Base-by-base conservation (phyloP, 2,329 filamentous ascomycete species). In the Fusarium veterinarium region DNA sequence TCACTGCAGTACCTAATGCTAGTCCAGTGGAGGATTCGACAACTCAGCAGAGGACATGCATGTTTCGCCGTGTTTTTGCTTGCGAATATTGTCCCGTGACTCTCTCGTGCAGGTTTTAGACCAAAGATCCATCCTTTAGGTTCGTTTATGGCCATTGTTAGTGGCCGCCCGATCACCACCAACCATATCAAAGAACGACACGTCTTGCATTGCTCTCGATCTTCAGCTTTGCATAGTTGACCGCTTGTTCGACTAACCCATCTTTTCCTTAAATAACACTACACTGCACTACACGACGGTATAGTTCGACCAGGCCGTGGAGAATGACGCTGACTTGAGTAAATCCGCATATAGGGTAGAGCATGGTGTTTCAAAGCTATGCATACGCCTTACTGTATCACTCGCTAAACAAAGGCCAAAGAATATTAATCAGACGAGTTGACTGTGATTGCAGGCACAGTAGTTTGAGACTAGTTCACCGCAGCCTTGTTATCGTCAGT, bases 21-120 rank as follows among this genome's bases (percentile, higher is more conserved):
- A 33, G 40, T 31, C 41, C 53, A 67, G 56, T 49, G 40, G 30
- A 64, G 51, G 61, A 60, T 57, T 45, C 48, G 49, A 67, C 70
- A 74, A 55, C 71, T 64, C 71, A 74, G 42, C 64, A 46, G 37
- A 71, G 20, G 20, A 42, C 45, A 59, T 73, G 71, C 70, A 71
- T 63, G 25, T 37, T 55, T 45, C 35, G 33, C 49, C 48, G 58
- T 48, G 44, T 35, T 56, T 48, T 53, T 71, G 65, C 60, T 73
- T 64, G 53, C 37, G 42, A 48, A 55, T 52, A 13, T 30, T 64
- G 64, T 74, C 71, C 64, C 71, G 71, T 74, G 71, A 73, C 71
- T 62, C 55, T 40, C 42, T 51, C 49, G 40, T 71, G 63, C 71
- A 72, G 62, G 49, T 28, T 67, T 67, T 73, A 67, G 58, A 35